Evolutionary conservation across 495 filamentous ascomycete genomes (phyloP).

Genomic region (Barbatosphaeria neglecta): DNA sequence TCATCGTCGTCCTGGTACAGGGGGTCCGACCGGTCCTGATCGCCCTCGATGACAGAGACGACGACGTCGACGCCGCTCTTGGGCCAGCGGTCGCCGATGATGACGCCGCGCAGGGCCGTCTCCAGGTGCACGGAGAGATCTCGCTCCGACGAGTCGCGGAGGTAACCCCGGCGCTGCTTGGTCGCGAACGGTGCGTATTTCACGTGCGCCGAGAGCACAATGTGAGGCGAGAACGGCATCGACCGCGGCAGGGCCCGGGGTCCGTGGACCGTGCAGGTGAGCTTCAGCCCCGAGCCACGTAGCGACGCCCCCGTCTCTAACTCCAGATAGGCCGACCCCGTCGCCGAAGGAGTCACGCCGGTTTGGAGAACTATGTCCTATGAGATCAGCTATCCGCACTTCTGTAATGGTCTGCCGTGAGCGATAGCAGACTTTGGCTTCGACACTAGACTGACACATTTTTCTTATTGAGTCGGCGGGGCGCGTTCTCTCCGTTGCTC

Average conservation of each 20-base stretch:
- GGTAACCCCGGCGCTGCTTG: constrained; percentile 66
- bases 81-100: constrained; percentile 89
- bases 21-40: constrained; percentile 40
- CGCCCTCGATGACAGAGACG: constrained; percentile 84
- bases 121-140: constrained; percentile 88
- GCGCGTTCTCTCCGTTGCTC: constrained; percentile 25
- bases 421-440: background rate
- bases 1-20: constrained; percentile 48
- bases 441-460: constrained; percentile 53
- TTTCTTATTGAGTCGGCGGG: constrained; percentile 58
- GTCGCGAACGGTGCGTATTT: constrained; percentile 95
- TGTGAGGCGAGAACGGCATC: constrained; percentile 77
- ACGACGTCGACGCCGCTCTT: constrained; percentile 92
- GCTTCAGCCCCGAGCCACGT: constrained; percentile 58
- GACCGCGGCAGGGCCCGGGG: constrained; percentile 83
- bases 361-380: constrained; percentile 66
- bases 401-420: background rate
- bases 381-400: constrained; percentile 6
- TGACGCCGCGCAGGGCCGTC: constrained; percentile 74
- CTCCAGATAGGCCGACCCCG: constrained; percentile 90
- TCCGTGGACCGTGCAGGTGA: constrained; percentile 86
- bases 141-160: constrained; percentile 74
- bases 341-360: constrained; percentile 82
- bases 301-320: constrained; percentile 47
- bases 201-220: constrained; percentile 81